Conservation (phyloP, 176 grass and related monocot species). For the Oryza brachyantha region DNA sequence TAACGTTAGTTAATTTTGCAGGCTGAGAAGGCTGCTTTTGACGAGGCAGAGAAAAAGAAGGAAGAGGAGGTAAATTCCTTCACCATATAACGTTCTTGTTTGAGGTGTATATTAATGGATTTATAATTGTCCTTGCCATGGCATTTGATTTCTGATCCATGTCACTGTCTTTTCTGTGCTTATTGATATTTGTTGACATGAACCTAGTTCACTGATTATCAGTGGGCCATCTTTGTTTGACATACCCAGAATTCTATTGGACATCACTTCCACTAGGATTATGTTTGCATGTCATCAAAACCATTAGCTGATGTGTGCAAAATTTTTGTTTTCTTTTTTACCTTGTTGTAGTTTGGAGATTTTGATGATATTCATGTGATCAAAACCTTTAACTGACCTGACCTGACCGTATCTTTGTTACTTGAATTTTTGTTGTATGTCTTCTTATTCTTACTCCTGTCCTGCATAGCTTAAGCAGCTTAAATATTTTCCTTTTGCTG, state of each 20-base stretch:
- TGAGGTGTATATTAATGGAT: no score
- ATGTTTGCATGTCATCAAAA: background rate
- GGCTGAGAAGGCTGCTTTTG: slow-evolving; percentile 94
- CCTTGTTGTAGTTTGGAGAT: background rate
- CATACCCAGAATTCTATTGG: no score
- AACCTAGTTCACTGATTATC: background rate
- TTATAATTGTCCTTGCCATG: background rate
- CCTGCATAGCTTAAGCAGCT: background rate
- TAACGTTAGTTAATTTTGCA: slow-evolving; percentile 17
- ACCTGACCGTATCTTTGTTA: background rate
- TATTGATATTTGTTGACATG: background rate
- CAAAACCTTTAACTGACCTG: background rate
- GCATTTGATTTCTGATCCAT: background rate
- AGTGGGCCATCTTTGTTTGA: no score
- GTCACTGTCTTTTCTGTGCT: background rate
- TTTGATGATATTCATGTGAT: background rate
- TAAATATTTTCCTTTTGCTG: background rate
- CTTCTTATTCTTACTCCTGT: background rate
- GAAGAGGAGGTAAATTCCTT: slow-evolving; percentile 67
- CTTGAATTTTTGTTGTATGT: background rate
- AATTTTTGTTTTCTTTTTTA: no score
- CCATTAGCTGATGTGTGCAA: background rate
- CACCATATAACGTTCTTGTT: background rate
- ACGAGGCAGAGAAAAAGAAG: slow-evolving; percentile 88
- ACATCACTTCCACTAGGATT: background rate